phyloP scores from a whole-genome alignment of 2,329 filamentous ascomycete genomes.

The Alternaria burnsii region DNA sequence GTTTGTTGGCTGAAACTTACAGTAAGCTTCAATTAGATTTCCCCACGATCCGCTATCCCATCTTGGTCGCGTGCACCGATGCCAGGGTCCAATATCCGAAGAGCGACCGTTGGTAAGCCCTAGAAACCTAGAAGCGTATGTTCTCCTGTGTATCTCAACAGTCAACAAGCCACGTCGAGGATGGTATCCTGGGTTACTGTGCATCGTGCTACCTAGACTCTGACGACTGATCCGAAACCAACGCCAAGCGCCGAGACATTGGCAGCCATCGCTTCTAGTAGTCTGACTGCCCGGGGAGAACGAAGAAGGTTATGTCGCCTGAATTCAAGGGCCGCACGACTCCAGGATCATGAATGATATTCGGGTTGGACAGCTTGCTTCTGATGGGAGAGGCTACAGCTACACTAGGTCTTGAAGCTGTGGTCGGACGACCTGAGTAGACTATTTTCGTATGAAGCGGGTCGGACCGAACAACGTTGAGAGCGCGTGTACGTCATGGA shows the following conservation, averaged over 20 bases:
- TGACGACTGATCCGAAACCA: not conserved
- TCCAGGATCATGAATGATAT: not conserved
- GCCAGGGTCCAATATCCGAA: not conserved
- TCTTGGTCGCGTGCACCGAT: not conserved
- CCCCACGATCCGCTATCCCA: not conserved
- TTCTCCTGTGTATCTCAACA: not conserved
- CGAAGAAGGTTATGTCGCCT: not conserved
- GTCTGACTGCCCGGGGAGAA: not conserved
- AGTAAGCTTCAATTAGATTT: not conserved
- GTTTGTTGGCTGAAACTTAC: not conserved
- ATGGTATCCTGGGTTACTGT: not conserved
- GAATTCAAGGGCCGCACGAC: not conserved
- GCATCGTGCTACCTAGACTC: not conserved
- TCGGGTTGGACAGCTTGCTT: not conserved
- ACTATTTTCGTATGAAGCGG: not conserved
- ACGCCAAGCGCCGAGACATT: not conserved
- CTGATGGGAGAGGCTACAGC: not conserved
- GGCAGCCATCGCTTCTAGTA: not conserved
- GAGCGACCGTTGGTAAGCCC: not conserved
- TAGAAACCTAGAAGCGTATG: not conserved
- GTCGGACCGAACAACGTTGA: not conserved
- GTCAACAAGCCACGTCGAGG: not conserved
- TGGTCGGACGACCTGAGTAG: not conserved
- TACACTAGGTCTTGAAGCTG: not conserved
- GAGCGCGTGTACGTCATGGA: not conserved